Base-by-base conservation (phyloP, 176 grass and related monocot species). In the Triticum urartu region DNA sequence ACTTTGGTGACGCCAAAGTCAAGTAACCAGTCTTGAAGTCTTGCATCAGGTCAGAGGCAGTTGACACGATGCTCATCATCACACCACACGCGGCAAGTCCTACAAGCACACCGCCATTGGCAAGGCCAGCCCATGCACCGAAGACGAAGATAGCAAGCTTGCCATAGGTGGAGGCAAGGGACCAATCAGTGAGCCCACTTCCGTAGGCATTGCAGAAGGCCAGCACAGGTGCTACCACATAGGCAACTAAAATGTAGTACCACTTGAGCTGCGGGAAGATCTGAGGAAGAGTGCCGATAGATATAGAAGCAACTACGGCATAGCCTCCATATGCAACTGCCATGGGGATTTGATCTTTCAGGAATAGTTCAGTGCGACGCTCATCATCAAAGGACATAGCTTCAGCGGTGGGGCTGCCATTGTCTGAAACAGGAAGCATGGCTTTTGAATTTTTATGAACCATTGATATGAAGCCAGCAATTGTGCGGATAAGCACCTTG, bases 201-300 rank as follows among this genome's bases (percentile, higher is more conserved):
- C 97, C 93, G 2, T 98, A 98, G n/a, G 97, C 93, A 77, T 98
- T 98, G 89, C 93, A 98, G 64, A 98, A 98, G 69, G 96, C 96
- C 26, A 98, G 88, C 0, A 94, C 26, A 6, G 97, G 97, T 56
- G 97, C 97, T 20, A 92, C 72, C 0, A 95, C 15, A 40, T 98
- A 98, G 26, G 94, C 90, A 52, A 95, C 88, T 18, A 94, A 64
- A 77, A 98, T 91, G 59, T 92, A 91, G 77, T 98, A 98, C 92
- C 93, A 98, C 78, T 89, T 95, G 30, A 98, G 97, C 72, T 89
- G 94, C 26, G 90, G 86, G 71, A 98, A 98, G 81, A 95, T 94
- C 69, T 82, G 82, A 83, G 97, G 97, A 70, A 98, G 72, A 18
- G 94, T 84, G 17, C 75, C 54, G 1, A 90, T 95, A 1, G 97